These are phyloP conservation scores for Clavispora santaluciae DNA, from an alignment of 805 yeast species.

Conservation along the genomic window DNA sequence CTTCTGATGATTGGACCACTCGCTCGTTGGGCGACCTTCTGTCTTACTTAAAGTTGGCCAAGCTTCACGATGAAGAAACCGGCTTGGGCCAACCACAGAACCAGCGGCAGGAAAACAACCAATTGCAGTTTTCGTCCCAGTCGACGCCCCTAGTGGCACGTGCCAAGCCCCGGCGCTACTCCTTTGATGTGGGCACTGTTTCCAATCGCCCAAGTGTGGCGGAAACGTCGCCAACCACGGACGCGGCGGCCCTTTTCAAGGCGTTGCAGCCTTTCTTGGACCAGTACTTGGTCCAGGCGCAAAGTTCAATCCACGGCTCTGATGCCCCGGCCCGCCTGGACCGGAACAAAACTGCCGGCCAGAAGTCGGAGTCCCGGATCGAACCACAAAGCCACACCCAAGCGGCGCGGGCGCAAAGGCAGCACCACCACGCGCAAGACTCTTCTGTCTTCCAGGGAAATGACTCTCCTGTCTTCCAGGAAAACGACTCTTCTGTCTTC, in stretches of 20 bases:
- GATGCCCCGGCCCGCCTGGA: too few relatives aligned
- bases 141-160: constrained; percentile 6
- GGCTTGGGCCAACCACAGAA: not conserved
- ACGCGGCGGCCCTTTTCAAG: constrained; percentile 7
- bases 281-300: constrained; percentile 4
- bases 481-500: too few relatives aligned
- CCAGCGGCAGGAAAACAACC: not conserved
- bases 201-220: not conserved
- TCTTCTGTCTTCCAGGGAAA: too few relatives aligned
- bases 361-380: not conserved
- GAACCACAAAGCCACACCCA: not conserved
- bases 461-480: too few relatives aligned
- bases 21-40: constrained; percentile 3
- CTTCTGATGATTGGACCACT: constrained; percentile 5
- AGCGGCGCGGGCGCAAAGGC: not conserved
- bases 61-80: constrained; percentile 11
- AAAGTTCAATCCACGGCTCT: too few relatives aligned
- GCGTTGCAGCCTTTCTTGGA: constrained; percentile 10
- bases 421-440: not conserved
- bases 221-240: not conserved
- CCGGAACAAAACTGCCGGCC: not conserved
- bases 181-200: not conserved
- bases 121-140: constrained; percentile 4
- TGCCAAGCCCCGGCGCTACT: not conserved
- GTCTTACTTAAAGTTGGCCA: constrained; percentile 13